A percentile compares a stretch with the other conserved stretches of the same genome.
These are phyloP conservation scores for Dactylellina leptospora DNA, from an alignment of 2,329 filamentous ascomycete species.

Conservation along the genomic window DNA sequence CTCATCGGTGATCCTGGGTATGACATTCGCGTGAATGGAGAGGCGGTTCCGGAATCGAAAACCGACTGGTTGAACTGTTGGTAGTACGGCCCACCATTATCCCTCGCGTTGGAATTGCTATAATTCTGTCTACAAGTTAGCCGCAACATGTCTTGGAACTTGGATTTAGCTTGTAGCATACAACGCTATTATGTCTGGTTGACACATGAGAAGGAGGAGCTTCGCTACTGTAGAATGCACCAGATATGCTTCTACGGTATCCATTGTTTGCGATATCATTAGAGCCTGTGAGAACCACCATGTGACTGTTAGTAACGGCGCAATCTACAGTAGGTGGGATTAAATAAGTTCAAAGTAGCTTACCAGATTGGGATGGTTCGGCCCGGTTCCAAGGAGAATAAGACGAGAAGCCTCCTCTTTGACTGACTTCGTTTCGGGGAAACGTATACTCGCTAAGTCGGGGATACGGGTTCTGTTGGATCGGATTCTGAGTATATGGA, in stretches of 20 bases:
- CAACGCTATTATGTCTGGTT: conserved; percentile 45
- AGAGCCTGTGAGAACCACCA: conserved; percentile 17
- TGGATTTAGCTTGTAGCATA: conserved; percentile 17
- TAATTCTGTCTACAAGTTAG: conserved; percentile 56
- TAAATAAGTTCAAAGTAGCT: neutral
- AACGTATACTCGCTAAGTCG: conserved; percentile 51
- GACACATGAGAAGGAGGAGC: conserved; percentile 36
- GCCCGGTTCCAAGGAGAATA: conserved; percentile 48
- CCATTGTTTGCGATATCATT: conserved; percentile 40
- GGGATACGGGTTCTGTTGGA: conserved; percentile 50
- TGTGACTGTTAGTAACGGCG: conserved; percentile 5
- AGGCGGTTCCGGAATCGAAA: conserved; percentile 55
- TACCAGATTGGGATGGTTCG: conserved; percentile 38
- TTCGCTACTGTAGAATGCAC: conserved; percentile 39
- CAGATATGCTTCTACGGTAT: conserved; percentile 51
- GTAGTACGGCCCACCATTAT: conserved; percentile 33
- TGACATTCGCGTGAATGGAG: conserved; percentile 57
- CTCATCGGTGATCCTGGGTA: conserved; percentile 58
- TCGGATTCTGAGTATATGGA: conserved; percentile 51
- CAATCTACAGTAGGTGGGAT: neutral
- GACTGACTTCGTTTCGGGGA: conserved; percentile 41
- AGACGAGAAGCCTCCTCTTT: conserved; percentile 34
- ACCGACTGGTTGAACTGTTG: conserved; percentile 42
- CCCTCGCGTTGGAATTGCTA: conserved; percentile 56
- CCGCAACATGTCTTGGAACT: neutral